Evolutionary conservation across 805 yeast genomes (phyloP), one percentile per base, ranked within the genome.

Genomic region (Komagataella populi): DNA sequence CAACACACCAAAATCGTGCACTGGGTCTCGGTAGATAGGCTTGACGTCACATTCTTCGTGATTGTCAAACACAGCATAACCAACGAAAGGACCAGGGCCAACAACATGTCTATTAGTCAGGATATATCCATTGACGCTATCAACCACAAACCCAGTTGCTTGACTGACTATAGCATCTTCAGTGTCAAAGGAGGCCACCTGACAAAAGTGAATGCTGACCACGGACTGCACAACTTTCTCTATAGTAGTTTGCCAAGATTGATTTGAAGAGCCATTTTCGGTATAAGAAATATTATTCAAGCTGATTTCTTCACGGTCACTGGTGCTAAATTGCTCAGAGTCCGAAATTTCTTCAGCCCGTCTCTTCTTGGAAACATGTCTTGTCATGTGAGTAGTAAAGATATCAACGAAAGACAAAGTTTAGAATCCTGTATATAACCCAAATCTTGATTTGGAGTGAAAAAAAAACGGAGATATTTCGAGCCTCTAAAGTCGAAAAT

Each of bases 121-220:
- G 55, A 90, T 88, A 53, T 89, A 78, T 14, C 97, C 97, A 23
- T 79, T 66, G 51, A 76, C 71, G 2, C 91, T 74, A 64, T 90
- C 97, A 8, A 90, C 96, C 5, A 90, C 88, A 64, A 90, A 90
- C 2, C 97, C 97, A 0, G 96, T 87, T n/a, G 96, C 97, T 65
- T 90, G 95, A 51, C 87, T 80, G 23, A 84, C 87, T 47, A 83
- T 65, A 1, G 95, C 83, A 2, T 80, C 67, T 58, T 90, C 97
- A 44, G 93, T 83, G 60, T 90, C 97, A 62, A 90, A 90, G 55
- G 83, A 80, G 3, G 83, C 78, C n/a, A 87, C 87, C 64, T 85
- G 93, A 8, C 93, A 76, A 61, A 90, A 89, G 64, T 87, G 95
- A 49, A 90, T 82, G 1, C 96, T 85, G 2, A 90, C 96, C 20